Evolutionary conservation across 805 yeast species (phyloP).

Genomic region (Schizosaccharomyces japonicus): DNA sequence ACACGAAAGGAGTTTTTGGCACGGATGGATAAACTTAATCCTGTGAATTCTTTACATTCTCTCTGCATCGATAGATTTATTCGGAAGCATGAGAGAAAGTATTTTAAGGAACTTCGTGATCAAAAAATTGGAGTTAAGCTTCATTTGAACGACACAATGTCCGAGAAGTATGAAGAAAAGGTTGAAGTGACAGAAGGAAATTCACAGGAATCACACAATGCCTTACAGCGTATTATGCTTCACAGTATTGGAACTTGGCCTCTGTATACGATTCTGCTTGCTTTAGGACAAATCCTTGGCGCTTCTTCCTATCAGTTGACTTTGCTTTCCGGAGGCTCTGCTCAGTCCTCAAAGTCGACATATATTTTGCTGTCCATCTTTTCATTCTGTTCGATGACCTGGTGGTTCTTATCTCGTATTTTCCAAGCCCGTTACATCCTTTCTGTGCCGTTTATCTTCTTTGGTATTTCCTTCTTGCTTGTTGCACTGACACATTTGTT

Average conservation of each 20-base stretch:
- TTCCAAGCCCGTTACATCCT: not conserved
- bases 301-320: slow-evolving; percentile 3
- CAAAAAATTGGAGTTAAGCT: not conserved
- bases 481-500: not conserved
- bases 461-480: not conserved
- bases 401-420: slow-evolving; percentile 2
- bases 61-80: not conserved
- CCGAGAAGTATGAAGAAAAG: not conserved
- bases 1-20: not conserved
- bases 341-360: not conserved
- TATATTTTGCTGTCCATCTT: slow-evolving; percentile 1
- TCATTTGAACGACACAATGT: not conserved
- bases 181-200: not conserved
- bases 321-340: slow-evolving; percentile 1
- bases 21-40: not conserved
- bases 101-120: not conserved
- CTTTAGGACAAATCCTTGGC: slow-evolving; percentile 3
- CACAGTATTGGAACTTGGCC: slow-evolving; percentile 3
- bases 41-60: not conserved
- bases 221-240: not conserved
- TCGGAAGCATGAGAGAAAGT: slow-evolving; percentile 1
- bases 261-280: not conserved
- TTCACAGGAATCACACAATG: not conserved
- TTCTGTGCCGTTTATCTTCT: not conserved
- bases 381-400: not conserved